Percentiles rank a stretch among this genome's conserved stretches.
Conservation (phyloP, 2,329 filamentous ascomycete genomes). For the Colletotrichum lindemuthianum region DNA sequence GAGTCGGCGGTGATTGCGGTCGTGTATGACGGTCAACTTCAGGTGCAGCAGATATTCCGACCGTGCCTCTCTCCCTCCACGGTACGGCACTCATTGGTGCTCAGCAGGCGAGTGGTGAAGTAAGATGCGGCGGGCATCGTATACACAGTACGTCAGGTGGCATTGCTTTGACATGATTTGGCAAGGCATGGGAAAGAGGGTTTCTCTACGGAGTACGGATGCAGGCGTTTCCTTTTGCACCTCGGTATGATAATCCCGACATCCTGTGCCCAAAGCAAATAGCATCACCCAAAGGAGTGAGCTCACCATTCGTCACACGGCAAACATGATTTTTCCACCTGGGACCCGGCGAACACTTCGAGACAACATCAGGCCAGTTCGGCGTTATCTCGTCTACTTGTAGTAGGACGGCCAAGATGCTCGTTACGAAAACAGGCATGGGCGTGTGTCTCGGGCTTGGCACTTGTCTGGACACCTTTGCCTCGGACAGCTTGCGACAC, state of each 20-base stretch:
- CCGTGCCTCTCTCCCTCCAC: conserved; percentile 11
- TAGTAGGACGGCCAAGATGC: too few relatives aligned
- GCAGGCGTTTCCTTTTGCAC: not conserved
- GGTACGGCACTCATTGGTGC: not conserved
- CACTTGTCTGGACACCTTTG: not conserved
- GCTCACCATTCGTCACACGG: too few relatives aligned
- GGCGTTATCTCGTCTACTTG: too few relatives aligned
- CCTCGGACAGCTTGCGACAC: not conserved
- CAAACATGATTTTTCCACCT: too few relatives aligned
- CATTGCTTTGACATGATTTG: conserved; percentile 19
- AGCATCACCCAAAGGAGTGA: too few relatives aligned
- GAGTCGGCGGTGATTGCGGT: conserved; percentile 8
- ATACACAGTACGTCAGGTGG: conserved; percentile 14
- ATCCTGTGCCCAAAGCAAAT: too few relatives aligned
- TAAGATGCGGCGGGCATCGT: conserved; percentile 18
- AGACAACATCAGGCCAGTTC: too few relatives aligned
- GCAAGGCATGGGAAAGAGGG: not conserved
- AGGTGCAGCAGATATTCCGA: conserved; percentile 8
- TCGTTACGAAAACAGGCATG: too few relatives aligned
- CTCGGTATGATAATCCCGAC: conserved; percentile 4
- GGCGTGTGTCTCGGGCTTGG: too few relatives aligned
- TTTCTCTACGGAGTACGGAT: not conserved
- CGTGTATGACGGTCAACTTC: conserved; percentile 16
- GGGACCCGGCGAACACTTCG: too few relatives aligned
- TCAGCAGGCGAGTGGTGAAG: conserved; percentile 6